phyloP scores from a whole-genome alignment of 1,139 yeast genomes.

The Debaryomycetaceae sp. region DNA sequence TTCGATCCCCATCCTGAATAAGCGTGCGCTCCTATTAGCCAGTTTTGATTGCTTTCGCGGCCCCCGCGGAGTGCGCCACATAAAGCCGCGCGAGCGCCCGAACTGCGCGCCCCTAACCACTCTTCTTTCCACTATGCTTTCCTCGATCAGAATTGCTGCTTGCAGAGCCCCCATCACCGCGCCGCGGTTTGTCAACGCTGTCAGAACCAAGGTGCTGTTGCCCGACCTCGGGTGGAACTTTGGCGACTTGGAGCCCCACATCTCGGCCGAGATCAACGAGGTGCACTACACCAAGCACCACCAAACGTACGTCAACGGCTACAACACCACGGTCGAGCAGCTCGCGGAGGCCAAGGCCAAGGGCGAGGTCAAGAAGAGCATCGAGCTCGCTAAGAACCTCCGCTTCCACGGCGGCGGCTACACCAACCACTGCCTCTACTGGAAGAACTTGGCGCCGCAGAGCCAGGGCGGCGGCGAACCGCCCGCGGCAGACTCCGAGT shows the following conservation, averaged over 20 bases:
- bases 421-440: conserved; percentile 41
- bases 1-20: no score
- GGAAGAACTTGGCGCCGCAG: conserved; percentile 43
- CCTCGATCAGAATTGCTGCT: conserved; percentile 8
- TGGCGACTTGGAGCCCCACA: conserved; percentile 40
- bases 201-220: conserved; percentile 20
- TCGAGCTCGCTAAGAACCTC: conserved; percentile 35
- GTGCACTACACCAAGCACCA: conserved; percentile 41
- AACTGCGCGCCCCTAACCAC: no score
- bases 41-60: no score
- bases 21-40: no score
- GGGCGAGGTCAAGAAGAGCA: conserved; percentile 34
- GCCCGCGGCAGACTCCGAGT: conserved; percentile 28
- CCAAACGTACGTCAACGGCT: conserved; percentile 40
- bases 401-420: conserved; percentile 45
- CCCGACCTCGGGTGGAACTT: conserved; percentile 42
- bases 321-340: conserved; percentile 37
- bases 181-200: conserved; percentile 7
- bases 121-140: conserved; percentile 9
- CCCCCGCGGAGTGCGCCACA: no score
- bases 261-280: conserved; percentile 39
- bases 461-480: conserved; percentile 37
- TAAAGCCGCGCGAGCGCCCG: no score
- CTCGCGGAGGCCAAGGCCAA: conserved; percentile 30
- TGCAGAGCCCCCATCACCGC: conserved; percentile 6